phyloP scores from a whole-genome alignment of 2,329 filamentous ascomycete species.

The Berkeleyomyces basicola region DNA sequence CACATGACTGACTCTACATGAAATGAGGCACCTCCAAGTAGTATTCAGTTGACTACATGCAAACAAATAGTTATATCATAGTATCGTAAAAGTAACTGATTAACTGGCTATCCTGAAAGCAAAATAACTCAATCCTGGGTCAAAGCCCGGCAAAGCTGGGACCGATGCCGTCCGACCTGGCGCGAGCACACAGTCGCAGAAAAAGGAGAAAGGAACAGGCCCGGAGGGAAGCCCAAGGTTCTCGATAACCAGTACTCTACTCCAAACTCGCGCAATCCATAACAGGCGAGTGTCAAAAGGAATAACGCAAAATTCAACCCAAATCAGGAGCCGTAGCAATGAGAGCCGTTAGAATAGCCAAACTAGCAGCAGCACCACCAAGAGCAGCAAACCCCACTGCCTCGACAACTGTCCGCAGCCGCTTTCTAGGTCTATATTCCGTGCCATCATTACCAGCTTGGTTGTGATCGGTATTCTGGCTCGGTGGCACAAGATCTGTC shows the following conservation, averaged over 20 bases:
- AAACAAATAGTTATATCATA: too few relatives aligned
- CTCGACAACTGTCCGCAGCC: constrained; percentile 19
- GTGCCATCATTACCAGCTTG: neutral
- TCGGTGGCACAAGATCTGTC: neutral
- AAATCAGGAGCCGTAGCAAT: constrained; percentile 25
- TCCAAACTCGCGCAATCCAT: too few relatives aligned
- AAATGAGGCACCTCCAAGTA: too few relatives aligned
- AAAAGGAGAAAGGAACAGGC: neutral
- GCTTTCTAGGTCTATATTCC: constrained; percentile 17
- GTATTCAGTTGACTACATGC: too few relatives aligned
- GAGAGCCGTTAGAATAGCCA: constrained; percentile 23
- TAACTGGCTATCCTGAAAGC: too few relatives aligned
- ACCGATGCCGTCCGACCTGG: too few relatives aligned
- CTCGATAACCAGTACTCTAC: too few relatives aligned
- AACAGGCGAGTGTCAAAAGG: neutral
- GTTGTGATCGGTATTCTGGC: neutral
- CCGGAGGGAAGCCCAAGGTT: too few relatives aligned
- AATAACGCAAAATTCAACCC: constrained; percentile 7
- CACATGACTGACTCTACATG: too few relatives aligned
- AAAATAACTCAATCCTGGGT: too few relatives aligned
- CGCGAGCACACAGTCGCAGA: neutral
- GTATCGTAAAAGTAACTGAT: too few relatives aligned
- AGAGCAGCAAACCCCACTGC: constrained; percentile 23
- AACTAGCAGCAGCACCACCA: constrained; percentile 22
- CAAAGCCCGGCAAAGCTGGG: too few relatives aligned